phyloP scores from a whole-genome alignment of 768 basidiomycete genomes.

The Strobilomyces dryophilus region DNA sequence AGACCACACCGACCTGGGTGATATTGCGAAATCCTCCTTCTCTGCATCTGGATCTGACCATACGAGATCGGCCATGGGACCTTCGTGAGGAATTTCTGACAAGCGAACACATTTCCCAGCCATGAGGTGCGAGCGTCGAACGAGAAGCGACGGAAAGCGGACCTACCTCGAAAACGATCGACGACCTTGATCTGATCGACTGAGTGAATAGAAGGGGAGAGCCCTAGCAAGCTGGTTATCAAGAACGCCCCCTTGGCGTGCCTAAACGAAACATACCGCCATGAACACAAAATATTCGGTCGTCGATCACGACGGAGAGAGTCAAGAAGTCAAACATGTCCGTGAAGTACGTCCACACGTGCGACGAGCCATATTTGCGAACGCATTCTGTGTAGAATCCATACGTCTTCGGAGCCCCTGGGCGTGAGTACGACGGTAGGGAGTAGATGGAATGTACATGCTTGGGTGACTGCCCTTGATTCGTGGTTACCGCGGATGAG shows the following conservation, averaged over 20 bases:
- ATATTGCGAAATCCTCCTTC: conserved; percentile 99
- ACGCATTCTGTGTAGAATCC: conserved; percentile 99
- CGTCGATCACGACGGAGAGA: conserved; percentile 95
- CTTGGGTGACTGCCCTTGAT: conserved; percentile 96
- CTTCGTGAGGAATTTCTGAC: conserved; percentile 97
- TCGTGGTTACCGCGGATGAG: conserved; percentile 98
- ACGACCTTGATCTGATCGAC: conserved; percentile 99
- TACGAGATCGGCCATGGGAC: conserved; percentile 98
- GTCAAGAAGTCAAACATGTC: conserved; percentile 99
- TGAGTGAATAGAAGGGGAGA: conserved; percentile 97
- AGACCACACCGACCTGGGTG: conserved; percentile 68
- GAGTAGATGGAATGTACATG: conserved; percentile 37
- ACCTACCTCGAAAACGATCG: conserved; percentile 90
- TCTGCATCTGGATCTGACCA: conserved; percentile 99
- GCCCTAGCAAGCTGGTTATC: conserved; percentile 46
- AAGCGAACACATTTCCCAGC: conserved; percentile 7
- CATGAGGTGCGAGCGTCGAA: conserved; percentile 23
- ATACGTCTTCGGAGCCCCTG: conserved; percentile 63
- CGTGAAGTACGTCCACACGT: conserved; percentile 99
- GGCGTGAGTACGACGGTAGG: conserved; percentile 12
- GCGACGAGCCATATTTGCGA: conserved; percentile 91
- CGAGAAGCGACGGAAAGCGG: conserved; percentile 16
- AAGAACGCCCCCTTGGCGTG: neutral
- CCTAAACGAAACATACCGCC: conserved; percentile 57
- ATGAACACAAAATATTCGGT: conserved; percentile 98